These are phyloP conservation scores for Coniochaeta sp. DNA, from an alignment of 2,329 filamentous ascomycete species.

Conservation along the genomic window DNA sequence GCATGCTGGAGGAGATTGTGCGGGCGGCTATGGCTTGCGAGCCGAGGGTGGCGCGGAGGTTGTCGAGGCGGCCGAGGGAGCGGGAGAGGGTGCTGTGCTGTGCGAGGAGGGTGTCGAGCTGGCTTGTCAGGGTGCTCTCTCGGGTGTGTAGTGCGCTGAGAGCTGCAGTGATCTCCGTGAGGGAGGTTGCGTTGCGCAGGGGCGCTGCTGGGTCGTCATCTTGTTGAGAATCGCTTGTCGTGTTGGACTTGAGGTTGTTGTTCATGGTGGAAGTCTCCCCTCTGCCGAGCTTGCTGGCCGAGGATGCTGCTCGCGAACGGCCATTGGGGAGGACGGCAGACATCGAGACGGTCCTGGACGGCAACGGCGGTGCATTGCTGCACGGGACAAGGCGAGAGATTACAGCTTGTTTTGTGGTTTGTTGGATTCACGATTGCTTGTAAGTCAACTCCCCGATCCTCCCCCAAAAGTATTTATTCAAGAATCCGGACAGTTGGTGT, in stretches of 20 bases:
- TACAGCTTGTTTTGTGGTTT: neutral
- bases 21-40: slow-evolving; percentile 79
- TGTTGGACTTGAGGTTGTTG: slow-evolving; percentile 8
- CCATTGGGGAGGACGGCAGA: slow-evolving; percentile 2
- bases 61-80: slow-evolving; percentile 79
- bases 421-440: neutral
- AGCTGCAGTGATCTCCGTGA: slow-evolving; percentile 72
- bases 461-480: neutral
- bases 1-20: slow-evolving; percentile 82
- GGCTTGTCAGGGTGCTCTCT: slow-evolving; percentile 66
- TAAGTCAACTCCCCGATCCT: neutral
- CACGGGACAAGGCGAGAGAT: neutral
- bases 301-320: slow-evolving; percentile 6
- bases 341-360: neutral
- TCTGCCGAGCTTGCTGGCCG: slow-evolving; percentile 7
- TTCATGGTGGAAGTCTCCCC: slow-evolving; percentile 9
- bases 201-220: slow-evolving; percentile 16
- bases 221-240: neutral
- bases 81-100: slow-evolving; percentile 82
- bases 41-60: slow-evolving; percentile 80
- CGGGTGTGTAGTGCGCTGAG: slow-evolving; percentile 68
- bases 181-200: slow-evolving; percentile 64
- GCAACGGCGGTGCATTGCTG: neutral
- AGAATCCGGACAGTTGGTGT: neutral
- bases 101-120: slow-evolving; percentile 68